Evolutionary conservation across 164 flowering plant species (phyloP).

Genomic region (Chimonanthus salicifolius): DNA sequence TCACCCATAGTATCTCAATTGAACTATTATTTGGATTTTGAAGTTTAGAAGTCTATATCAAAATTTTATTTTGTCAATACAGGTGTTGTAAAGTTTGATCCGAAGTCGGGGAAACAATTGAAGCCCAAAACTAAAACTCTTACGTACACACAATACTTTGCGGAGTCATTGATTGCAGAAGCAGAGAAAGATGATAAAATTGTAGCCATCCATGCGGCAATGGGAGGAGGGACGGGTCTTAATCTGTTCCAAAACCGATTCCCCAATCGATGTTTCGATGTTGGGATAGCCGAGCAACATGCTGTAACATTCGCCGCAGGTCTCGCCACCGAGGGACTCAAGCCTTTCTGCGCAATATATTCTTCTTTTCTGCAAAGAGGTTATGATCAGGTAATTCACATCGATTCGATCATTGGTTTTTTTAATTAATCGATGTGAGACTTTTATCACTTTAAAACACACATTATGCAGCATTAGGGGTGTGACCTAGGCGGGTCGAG

Average conservation of each 20-base stretch:
- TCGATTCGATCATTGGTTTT: too few relatives aligned
- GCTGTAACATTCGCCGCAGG: constrained; percentile 60
- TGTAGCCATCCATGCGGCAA: constrained; percentile 51
- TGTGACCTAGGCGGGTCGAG: too few relatives aligned
- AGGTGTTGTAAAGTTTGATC: constrained; percentile 58
- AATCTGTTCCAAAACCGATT: constrained; percentile 39
- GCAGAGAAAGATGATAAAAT: constrained; percentile 37
- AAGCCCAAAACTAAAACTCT: constrained; percentile 27
- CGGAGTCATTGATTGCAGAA: constrained; percentile 41
- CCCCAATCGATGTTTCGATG: constrained; percentile 44
- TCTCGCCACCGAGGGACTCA: constrained; percentile 46
- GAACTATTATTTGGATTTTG: too few relatives aligned
- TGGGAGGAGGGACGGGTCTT: constrained; percentile 60
- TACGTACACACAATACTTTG: constrained; percentile 43
- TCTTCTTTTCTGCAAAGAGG: constrained; percentile 53
- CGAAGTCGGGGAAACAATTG: constrained; percentile 39
- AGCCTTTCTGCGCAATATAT: constrained; percentile 52
- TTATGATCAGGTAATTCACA: constrained; percentile 38
- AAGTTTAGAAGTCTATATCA: too few relatives aligned
- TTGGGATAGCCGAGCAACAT: constrained; percentile 59
- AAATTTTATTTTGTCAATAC: not conserved
- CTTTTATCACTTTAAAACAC: too few relatives aligned
- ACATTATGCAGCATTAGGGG: too few relatives aligned
- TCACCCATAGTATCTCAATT: too few relatives aligned
- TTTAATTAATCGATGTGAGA: too few relatives aligned